These are phyloP conservation scores for Chrysanthemum lavandulifolium DNA, from an alignment of 129 eudicot genomes.

Conservation along the genomic window DNA sequence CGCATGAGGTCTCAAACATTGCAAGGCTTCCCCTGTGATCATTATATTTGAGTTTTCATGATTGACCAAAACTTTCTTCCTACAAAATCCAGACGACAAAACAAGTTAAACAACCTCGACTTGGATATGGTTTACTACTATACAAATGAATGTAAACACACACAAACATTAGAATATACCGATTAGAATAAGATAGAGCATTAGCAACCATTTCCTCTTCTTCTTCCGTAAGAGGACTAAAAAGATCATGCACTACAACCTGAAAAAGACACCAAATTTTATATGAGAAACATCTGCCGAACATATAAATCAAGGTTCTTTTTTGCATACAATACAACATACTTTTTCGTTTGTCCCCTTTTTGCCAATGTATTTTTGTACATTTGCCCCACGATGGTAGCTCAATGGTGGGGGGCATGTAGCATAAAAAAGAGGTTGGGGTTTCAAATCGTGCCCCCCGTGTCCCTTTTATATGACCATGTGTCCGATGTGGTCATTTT, in stretches of 20 bases:
- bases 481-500: no score
- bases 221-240: conserved; percentile 62
- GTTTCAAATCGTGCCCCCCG: no score
- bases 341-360: no score
- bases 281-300: conserved; percentile 9
- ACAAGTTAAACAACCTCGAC: background rate
- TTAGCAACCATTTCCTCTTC: conserved; percentile 51
- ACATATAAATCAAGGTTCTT: background rate
- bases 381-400: no score
- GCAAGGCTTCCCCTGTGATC: conserved; percentile 69
- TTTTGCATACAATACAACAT: no score
- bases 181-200: conserved; percentile 49
- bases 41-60: conserved; percentile 77
- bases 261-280: conserved; percentile 29
- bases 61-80: conserved; percentile 67
- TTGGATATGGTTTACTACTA: conserved; percentile 11
- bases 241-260: conserved; percentile 61
- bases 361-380: no score
- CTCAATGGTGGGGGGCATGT: no score
- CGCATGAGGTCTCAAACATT: conserved; percentile 72
- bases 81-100: conserved; percentile 23
- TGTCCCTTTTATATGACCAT: no score
- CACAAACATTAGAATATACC: conserved; percentile 43
- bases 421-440: no score
- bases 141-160: background rate